Evolutionary conservation across 768 basidiomycete genomes (phyloP), one percentile per base, ranked within the genome.

Genomic region (Boletus eberwhitei): DNA sequence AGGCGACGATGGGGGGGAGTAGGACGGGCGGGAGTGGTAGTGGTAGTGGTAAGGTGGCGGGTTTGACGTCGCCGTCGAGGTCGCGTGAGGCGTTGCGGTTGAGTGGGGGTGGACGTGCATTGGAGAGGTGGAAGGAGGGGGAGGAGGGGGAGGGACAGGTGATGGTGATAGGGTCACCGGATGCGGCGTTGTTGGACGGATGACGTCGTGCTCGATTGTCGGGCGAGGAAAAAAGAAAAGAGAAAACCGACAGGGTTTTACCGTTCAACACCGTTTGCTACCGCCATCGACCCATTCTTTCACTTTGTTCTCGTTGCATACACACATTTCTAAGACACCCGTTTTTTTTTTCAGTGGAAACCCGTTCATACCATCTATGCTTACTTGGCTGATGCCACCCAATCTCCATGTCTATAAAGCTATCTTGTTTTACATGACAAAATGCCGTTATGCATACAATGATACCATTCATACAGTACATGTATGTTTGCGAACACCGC

Each of bases 101-200:
- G 22, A 57, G 49, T 8, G 52, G 29, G 47, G 19, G 22, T 12
- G 42, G 52, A 3, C 29, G 40, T 35, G 8, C 38, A 12, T 26
- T 51, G 19, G 60, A 59, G 38, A 19, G 39, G 31, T 29, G 61
- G 48, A 31, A 44, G 17, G 34, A 35, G 14, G 24, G 44, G 31
- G 7, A 11, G 48, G 60, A 21, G 8, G 57, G 5, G 0, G 60
- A 61, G 22, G 62, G 62, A 0, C 59, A 64, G 9, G 63, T 64
- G 22, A 64, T 64, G 55, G 2, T 64, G 32, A 64, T 64, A 2
- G 63, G 62, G 17, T 57, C 62, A 0, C 51, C 39, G 1, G 53
- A 49, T 4, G 14, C 46, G 4, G 59, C 60, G 1, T 11, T 19
- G 2, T 53, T 53, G 19, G 63, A 64, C 4, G 29, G 17, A 7